Evolutionary conservation across 441 rosid species (phyloP).

Genomic region (Eutrema salsugineum): DNA sequence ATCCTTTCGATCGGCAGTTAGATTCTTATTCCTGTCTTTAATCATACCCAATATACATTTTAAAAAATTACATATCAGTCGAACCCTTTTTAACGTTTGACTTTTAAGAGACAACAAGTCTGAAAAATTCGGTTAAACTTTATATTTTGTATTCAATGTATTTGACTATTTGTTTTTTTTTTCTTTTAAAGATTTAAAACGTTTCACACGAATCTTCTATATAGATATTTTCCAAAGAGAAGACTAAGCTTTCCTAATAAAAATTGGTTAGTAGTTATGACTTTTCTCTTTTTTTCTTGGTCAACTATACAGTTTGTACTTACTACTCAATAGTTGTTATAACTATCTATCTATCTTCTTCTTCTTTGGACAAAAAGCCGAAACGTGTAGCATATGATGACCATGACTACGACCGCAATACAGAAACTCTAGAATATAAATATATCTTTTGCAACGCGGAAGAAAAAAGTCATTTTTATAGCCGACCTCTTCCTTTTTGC

Average conservation of each 20-base stretch:
- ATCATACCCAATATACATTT: background rate
- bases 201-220: background rate
- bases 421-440: conserved; percentile 12
- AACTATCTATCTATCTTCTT: conserved; percentile 5
- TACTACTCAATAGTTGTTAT: conserved; percentile 15
- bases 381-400: conserved; percentile 24
- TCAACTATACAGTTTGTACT: too few relatives aligned
- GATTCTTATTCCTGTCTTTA: conserved; percentile 1
- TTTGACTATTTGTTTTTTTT: too few relatives aligned
- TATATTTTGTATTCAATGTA: too few relatives aligned
- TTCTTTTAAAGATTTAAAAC: background rate
- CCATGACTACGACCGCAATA: conserved; percentile 1
- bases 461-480: background rate
- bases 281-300: background rate
- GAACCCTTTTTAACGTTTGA: too few relatives aligned
- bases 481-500: conserved; percentile 22
- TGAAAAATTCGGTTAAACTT: background rate
- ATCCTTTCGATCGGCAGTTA: background rate
- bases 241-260: background rate
- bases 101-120: too few relatives aligned
- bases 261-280: conserved; percentile 21
- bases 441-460: background rate
- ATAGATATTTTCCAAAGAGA: background rate
- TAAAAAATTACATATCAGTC: too few relatives aligned
- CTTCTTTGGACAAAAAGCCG: background rate